phyloP scores from a whole-genome alignment of 306 rosid species.

The Acacia melanoxylon region DNA sequence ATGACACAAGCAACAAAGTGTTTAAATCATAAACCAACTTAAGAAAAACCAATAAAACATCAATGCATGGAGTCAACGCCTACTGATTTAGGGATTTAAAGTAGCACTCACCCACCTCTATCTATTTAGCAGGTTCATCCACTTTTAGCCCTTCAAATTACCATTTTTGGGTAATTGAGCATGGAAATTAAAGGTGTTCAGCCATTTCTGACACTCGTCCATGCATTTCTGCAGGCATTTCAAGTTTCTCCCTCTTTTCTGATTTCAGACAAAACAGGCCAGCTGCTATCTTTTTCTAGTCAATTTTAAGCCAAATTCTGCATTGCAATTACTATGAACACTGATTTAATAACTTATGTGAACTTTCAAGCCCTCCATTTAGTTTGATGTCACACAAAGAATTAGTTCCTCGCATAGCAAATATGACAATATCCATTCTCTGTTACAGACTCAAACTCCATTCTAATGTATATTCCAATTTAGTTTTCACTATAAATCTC shows the following conservation, averaged over 20 bases:
- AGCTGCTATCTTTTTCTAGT: neutral
- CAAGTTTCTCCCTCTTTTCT: neutral
- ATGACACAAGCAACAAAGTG: neutral
- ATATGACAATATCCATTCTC: neutral
- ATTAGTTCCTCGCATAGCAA: neutral
- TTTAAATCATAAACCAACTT: neutral
- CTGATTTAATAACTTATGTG: neutral
- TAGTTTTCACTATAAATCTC: neutral
- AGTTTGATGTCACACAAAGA: neutral
- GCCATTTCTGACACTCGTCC: neutral
- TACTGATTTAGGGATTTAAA: neutral
- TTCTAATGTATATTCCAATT: neutral
- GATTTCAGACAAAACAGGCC: neutral
- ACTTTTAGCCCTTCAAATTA: neutral
- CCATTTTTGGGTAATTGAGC: too few relatives aligned
- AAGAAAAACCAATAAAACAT: neutral
- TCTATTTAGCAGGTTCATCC: neutral
- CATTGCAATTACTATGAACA: neutral
- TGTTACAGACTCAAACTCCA: neutral
- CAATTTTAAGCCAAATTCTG: neutral
- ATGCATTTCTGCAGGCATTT: neutral
- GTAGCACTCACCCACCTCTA: neutral
- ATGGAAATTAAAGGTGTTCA: neutral
- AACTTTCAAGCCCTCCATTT: neutral
- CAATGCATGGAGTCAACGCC: neutral